A percentile compares a stretch with the other conserved stretches of the same genome.
Evolutionary conservation across 2,329 filamentous ascomycete genomes (phyloP).

Genomic region (Endoconidiophora polonica): DNA sequence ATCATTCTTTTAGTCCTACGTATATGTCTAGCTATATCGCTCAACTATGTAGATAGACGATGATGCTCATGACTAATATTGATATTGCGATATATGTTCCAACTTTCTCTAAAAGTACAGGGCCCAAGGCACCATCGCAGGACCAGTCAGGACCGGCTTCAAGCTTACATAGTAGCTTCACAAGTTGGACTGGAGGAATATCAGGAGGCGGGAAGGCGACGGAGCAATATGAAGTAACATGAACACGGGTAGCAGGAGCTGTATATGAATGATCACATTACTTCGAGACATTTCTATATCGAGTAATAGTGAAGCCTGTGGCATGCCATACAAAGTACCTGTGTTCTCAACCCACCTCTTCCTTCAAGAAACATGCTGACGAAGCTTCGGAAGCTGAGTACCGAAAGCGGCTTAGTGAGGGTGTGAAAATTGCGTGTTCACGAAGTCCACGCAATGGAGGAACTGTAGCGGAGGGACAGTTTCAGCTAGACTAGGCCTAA

Average conservation of each 20-base stretch:
- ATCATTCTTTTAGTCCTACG: neutral
- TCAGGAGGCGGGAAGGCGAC: too few relatives aligned
- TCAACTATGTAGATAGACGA: neutral
- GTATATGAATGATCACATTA: neutral
- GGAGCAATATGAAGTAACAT: too few relatives aligned
- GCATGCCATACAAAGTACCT: neutral
- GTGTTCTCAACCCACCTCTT: neutral
- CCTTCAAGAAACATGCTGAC: slow-evolving; percentile 4
- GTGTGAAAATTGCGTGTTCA: neutral
- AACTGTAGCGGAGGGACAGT: neutral
- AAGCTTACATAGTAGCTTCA: too few relatives aligned
- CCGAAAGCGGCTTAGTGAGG: slow-evolving; percentile 4
- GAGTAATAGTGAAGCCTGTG: neutral
- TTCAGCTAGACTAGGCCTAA: neutral
- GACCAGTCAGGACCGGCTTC: too few relatives aligned
- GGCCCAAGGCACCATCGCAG: too few relatives aligned
- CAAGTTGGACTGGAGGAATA: too few relatives aligned
- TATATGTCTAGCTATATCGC: neutral
- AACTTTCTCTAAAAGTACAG: too few relatives aligned
- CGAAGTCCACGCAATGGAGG: slow-evolving; percentile 7
- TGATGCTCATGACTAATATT: too few relatives aligned
- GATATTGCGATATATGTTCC: too few relatives aligned
- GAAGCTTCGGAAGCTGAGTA: slow-evolving; percentile 5
- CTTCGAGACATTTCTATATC: neutral
- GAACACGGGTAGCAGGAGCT: too few relatives aligned